These are phyloP conservation scores for Tetrahymena borealis DNA, from an alignment of 73 alveolate species.

Conservation along the genomic window DNA sequence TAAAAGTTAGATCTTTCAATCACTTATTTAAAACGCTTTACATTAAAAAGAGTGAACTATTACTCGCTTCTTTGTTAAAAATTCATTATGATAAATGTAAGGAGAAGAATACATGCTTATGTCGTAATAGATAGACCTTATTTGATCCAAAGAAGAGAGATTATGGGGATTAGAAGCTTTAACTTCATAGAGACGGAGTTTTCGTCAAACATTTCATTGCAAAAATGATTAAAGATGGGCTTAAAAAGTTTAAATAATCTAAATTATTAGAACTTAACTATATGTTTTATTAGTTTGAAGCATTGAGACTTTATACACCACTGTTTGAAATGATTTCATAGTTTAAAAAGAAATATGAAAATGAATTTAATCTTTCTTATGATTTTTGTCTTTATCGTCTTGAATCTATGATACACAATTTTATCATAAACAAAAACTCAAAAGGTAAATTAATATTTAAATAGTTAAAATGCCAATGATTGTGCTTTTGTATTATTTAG, in stretches of 20 bases:
- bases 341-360: slow-evolving; percentile 24
- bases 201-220: slow-evolving; percentile 38
- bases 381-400: slow-evolving; percentile 34
- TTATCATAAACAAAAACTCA: slow-evolving; percentile 5
- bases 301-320: slow-evolving; percentile 29
- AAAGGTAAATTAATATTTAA: slow-evolving; percentile 2
- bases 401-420: slow-evolving; percentile 3
- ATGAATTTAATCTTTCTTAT: slow-evolving; percentile 10
- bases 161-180: slow-evolving; percentile 1
- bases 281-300: slow-evolving; percentile 32
- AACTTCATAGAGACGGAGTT: slow-evolving; percentile 26
- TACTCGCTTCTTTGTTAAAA: slow-evolving; percentile 25
- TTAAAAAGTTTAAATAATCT: slow-evolving; percentile 28
- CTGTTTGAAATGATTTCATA: not conserved
- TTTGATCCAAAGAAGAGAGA: slow-evolving; percentile 29
- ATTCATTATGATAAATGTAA: slow-evolving; percentile 35
- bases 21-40: slow-evolving; percentile 4
- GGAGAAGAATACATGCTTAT: slow-evolving; percentile 14
- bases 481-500: not conserved
- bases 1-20: slow-evolving; percentile 24
- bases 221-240: slow-evolving; percentile 31
- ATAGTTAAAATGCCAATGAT: not conserved
- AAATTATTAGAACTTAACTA: slow-evolving; percentile 17
- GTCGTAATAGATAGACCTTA: slow-evolving; percentile 8
- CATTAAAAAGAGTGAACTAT: slow-evolving; percentile 25